Percentiles rank a stretch among this genome's conserved stretches.
Conservation (phyloP, 2,329 filamentous ascomycete species). For the Fusarium graminum region DNA sequence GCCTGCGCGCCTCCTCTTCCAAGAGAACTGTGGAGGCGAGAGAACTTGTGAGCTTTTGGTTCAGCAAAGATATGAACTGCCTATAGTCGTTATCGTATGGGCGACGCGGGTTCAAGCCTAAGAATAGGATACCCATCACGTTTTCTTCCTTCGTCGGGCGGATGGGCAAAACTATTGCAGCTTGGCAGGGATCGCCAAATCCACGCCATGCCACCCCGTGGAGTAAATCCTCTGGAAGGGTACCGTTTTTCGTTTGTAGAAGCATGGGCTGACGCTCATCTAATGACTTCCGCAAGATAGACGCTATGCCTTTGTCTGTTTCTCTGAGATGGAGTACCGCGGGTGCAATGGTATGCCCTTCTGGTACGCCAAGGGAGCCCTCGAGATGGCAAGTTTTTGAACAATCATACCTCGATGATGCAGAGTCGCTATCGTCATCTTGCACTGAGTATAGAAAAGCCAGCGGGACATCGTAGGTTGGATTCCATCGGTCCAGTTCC, state of each 20-base stretch:
- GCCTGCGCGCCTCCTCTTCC: slow-evolving; percentile 76
- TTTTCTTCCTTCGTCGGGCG: slow-evolving; percentile 74
- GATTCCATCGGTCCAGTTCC: slow-evolving; percentile 59
- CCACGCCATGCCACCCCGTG: slow-evolving; percentile 72
- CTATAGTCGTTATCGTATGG: slow-evolving; percentile 81
- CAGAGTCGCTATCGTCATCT: slow-evolving; percentile 51
- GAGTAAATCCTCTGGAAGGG: slow-evolving; percentile 69
- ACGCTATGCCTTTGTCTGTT: slow-evolving; percentile 55
- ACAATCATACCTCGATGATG: slow-evolving; percentile 49
- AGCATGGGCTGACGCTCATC: slow-evolving; percentile 56
- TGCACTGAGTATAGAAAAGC: slow-evolving; percentile 66
- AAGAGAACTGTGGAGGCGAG: slow-evolving; percentile 78
- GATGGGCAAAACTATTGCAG: slow-evolving; percentile 77
- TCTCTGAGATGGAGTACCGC: slow-evolving; percentile 54
- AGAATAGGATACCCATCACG: slow-evolving; percentile 75
- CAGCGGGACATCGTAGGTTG: slow-evolving; percentile 63
- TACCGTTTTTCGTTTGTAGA: slow-evolving; percentile 61
- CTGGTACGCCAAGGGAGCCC: slow-evolving; percentile 61
- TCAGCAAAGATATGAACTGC: slow-evolving; percentile 70
- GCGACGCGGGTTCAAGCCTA: slow-evolving; percentile 77
- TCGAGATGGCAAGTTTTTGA: slow-evolving; percentile 58
- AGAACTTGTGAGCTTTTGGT: slow-evolving; percentile 72
- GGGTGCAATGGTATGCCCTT: slow-evolving; percentile 59
- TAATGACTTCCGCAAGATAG: slow-evolving; percentile 57
- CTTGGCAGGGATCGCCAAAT: slow-evolving; percentile 73